Evolutionary conservation across 2,329 filamentous ascomycete genomes (phyloP).

Genomic region (Aaosphaeria pasadenensis): DNA sequence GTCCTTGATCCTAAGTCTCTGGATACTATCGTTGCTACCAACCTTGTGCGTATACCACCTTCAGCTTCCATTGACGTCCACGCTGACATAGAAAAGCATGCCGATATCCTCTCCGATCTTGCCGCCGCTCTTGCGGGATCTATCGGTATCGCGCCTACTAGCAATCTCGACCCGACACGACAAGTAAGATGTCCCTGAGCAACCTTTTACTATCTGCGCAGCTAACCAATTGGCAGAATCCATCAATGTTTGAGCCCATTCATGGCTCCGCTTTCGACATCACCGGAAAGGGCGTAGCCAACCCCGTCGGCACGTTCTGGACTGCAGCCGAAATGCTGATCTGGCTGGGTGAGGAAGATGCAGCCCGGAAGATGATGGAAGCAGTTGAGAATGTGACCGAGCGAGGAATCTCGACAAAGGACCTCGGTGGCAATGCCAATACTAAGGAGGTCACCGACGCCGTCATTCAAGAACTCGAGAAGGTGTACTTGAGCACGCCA

Average conservation of each 20-base stretch:
- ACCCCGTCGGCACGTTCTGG: conserved; percentile 67
- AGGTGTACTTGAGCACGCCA: conserved; percentile 28
- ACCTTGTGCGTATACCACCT: conserved; percentile 18
- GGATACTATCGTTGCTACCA: conserved; percentile 50
- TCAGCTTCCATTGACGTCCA: not conserved
- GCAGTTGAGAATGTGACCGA: conserved; percentile 61
- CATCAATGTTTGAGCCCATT: conserved; percentile 63
- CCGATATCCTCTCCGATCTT: conserved; percentile 66
- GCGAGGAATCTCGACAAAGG: conserved; percentile 53
- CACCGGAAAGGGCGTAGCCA: conserved; percentile 60
- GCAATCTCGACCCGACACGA: conserved; percentile 62
- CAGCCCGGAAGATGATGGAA: conserved; percentile 56
- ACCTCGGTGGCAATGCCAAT: conserved; percentile 57
- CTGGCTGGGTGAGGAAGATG: conserved; percentile 60
- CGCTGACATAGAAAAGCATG: conserved; percentile 24
- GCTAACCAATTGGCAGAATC: conserved; percentile 38
- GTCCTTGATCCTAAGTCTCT: conserved; percentile 44
- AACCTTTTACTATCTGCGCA: no score
- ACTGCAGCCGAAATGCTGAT: conserved; percentile 66
- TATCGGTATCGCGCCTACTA: conserved; percentile 67
- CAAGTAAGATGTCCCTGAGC: no score
- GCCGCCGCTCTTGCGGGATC: conserved; percentile 64
- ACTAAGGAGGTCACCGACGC: conserved; percentile 60
- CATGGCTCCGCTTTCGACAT: conserved; percentile 65
- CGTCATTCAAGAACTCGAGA: conserved; percentile 52